A percentile compares a stretch with the other conserved stretches of the same genome.
phyloP scores from a whole-genome alignment of 805 yeast genomes.

The Monosporozyma solicola region DNA sequence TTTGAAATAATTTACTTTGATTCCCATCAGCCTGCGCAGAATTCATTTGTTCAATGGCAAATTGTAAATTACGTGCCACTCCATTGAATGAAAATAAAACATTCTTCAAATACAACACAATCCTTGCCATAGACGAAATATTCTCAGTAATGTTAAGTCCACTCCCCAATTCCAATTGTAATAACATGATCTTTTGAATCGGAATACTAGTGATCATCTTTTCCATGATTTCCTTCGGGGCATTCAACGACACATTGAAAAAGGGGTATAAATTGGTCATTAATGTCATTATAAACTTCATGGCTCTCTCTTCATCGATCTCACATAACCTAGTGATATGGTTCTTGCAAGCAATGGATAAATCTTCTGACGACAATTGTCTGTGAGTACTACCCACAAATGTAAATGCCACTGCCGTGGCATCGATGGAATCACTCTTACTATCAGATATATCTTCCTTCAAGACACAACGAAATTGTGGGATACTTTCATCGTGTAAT shows the following conservation, averaged over 20 bases:
- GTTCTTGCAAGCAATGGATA: slow-evolving; percentile 28
- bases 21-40: slow-evolving; percentile 10
- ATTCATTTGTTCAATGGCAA: slow-evolving; percentile 30
- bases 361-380: slow-evolving; percentile 29
- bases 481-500: slow-evolving; percentile 9
- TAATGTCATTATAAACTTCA: slow-evolving; percentile 19
- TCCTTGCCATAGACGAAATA: slow-evolving; percentile 27
- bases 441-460: slow-evolving; percentile 11
- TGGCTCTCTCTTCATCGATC: slow-evolving; percentile 19
- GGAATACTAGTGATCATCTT: slow-evolving; percentile 30
- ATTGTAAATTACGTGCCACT: slow-evolving; percentile 29
- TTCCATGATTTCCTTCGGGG: slow-evolving; percentile 29
- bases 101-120: slow-evolving; percentile 25
- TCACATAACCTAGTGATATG: slow-evolving; percentile 18
- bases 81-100: slow-evolving; percentile 30
- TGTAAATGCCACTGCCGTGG: slow-evolving; percentile 28
- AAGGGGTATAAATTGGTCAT: slow-evolving; percentile 25
- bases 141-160: slow-evolving; percentile 17
- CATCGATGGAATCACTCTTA: slow-evolving; percentile 18
- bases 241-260: slow-evolving; percentile 29
- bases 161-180: slow-evolving; percentile 29
- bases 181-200: slow-evolving; percentile 27
- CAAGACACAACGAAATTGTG: slow-evolving; percentile 15
- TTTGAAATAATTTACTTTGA: slow-evolving; percentile 39
- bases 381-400: slow-evolving; percentile 29